A percentile compares a stretch with the other conserved stretches of the same genome.
phyloP scores from a whole-genome alignment of 306 rosid species.

The Castanospermum australe region DNA sequence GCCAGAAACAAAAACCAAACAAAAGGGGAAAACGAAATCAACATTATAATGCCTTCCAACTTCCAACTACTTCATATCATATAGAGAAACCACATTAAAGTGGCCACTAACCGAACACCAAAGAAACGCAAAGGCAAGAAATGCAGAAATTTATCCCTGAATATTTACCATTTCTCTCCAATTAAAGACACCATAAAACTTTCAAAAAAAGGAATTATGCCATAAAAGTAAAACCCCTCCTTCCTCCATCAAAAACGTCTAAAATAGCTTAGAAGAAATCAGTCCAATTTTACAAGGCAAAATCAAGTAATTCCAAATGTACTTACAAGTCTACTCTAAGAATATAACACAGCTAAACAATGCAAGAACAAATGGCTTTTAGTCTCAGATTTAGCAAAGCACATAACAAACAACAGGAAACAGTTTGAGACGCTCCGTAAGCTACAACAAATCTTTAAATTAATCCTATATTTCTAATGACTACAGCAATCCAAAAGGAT shows the following conservation, averaged over 20 bases:
- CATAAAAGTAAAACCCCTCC: neutral
- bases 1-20: constrained; percentile 1
- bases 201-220: neutral
- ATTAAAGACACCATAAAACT: constrained; percentile 1
- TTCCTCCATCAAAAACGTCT: constrained; percentile 1
- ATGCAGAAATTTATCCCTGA: neutral
- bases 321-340: neutral
- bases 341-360: neutral
- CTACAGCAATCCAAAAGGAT: neutral
- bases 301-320: constrained; percentile 2
- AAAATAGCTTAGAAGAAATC: constrained; percentile 1
- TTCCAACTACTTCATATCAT: neutral
- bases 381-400: constrained; percentile 1
- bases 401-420: neutral
- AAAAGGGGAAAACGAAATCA: neutral
- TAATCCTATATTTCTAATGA: neutral
- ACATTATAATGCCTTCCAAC: neutral
- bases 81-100: neutral
- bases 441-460: neutral
- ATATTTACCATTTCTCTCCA: constrained; percentile 4
- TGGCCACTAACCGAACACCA: constrained; percentile 1
- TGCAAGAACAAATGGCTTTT: neutral
- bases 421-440: neutral
- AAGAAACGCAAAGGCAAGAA: constrained; percentile 9
- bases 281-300: constrained; percentile 6